phyloP scores from a whole-genome alignment of 2,329 filamentous ascomycete genomes.

The Fusarium lyarnte region DNA sequence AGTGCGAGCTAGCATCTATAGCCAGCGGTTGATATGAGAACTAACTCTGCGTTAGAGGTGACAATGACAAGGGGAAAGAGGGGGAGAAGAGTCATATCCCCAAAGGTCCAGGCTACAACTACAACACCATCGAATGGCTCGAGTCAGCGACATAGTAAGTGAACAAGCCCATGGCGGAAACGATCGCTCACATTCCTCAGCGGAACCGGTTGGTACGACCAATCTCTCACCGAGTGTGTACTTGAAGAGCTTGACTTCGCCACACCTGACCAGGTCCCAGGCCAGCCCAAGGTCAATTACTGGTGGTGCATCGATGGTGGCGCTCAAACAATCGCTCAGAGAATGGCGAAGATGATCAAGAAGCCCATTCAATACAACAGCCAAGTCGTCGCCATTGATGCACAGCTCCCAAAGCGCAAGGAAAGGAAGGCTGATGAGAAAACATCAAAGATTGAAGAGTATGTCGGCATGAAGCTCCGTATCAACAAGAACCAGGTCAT shows the following conservation, averaged over 20 bases:
- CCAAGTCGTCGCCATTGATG: slow-evolving; percentile 23
- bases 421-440: too few species aligned
- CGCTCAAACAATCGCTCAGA: slow-evolving; percentile 11
- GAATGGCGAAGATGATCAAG: slow-evolving; percentile 20
- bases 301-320: slow-evolving; percentile 39
- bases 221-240: slow-evolving; percentile 27
- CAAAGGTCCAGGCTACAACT: slow-evolving; percentile 9
- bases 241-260: slow-evolving; percentile 37
- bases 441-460: too few species aligned
- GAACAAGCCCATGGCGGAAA: too few species aligned
- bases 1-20: not conserved
- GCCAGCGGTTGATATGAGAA: too few species aligned
- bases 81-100: not conserved
- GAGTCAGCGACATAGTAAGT: slow-evolving; percentile 35
- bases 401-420: not conserved
- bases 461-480: not conserved
- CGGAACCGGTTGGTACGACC: slow-evolving; percentile 38
- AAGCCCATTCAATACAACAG: slow-evolving; percentile 14
- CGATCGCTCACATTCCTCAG: not conserved
- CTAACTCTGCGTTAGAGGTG: too few species aligned
- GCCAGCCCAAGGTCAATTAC: not conserved
- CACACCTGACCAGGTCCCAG: not conserved
- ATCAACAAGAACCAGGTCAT: not conserved
- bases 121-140: slow-evolving; percentile 38
- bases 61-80: too few species aligned